Conservation (phyloP, 192 early-diverging fungal species). For the Obelidium mucronatum region DNA sequence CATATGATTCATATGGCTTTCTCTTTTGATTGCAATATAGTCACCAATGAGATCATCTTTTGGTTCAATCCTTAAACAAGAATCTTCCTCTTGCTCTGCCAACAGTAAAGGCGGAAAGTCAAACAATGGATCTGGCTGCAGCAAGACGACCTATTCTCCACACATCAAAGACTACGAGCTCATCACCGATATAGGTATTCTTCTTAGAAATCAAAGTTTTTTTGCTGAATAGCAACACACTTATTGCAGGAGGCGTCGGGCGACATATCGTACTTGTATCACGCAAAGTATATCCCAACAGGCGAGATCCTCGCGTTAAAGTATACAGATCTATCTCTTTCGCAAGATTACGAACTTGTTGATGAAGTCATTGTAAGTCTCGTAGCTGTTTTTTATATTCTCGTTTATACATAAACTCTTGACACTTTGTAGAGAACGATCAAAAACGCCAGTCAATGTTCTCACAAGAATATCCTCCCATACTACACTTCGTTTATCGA, state of each 20-base stretch:
- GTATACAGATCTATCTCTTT: slow-evolving; percentile 66
- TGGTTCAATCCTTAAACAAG: background rate
- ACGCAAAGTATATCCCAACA: slow-evolving; percentile 58
- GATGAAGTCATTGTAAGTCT: slow-evolving; percentile 58
- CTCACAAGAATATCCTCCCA: slow-evolving; percentile 62
- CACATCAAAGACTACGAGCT: slow-evolving; percentile 58
- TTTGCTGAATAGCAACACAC: background rate
- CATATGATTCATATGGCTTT: no score
- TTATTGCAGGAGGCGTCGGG: slow-evolving; percentile 61
- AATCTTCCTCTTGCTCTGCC: background rate
- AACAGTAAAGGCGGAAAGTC: background rate
- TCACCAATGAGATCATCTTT: background rate
- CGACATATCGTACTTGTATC: slow-evolving; percentile 66
- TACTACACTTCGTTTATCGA: slow-evolving; percentile 61
- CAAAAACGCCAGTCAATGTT: slow-evolving; percentile 51
- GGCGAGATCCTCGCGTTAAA: slow-evolving; percentile 58
- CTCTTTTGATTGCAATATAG: no score
- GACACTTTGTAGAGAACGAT: slow-evolving; percentile 48
- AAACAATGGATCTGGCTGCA: background rate
- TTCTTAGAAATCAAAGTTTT: background rate
- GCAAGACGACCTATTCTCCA: background rate
- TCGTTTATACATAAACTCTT: slow-evolving; percentile 1
- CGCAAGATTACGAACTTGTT: slow-evolving; percentile 62
- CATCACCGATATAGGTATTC: slow-evolving; percentile 54
- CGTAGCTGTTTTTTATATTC: background rate